phyloP scores from a whole-genome alignment of 1,284 basidiomycete species.

The Cryptococcus wingfieldii region DNA sequence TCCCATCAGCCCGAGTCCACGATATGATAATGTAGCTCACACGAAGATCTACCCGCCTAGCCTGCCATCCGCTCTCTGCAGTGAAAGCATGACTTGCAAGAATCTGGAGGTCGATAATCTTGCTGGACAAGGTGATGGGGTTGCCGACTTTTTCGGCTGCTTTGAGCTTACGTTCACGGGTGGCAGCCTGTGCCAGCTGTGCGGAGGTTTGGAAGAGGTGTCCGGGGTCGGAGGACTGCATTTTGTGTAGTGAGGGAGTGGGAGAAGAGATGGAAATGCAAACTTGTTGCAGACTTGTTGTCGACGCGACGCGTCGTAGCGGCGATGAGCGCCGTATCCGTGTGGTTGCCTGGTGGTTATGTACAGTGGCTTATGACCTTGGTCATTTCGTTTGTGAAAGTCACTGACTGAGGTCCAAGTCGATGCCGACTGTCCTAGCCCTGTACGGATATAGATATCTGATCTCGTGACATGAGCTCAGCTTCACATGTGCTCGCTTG shows the following conservation, averaged over 20 bases:
- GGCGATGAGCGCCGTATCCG: no score
- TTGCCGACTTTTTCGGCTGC: slow-evolving; percentile 65
- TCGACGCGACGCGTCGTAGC: no score
- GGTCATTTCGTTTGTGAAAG: no score
- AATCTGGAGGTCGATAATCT: slow-evolving; percentile 67
- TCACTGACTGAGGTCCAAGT: no score
- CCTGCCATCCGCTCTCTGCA: slow-evolving; percentile 74
- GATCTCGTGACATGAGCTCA: no score
- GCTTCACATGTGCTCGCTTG: no score
- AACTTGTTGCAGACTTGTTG: no score
- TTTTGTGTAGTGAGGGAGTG: slow-evolving; percentile 13
- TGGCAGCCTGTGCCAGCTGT: slow-evolving; percentile 64
- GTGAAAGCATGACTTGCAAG: slow-evolving; percentile 68
- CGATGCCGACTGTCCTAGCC: no score
- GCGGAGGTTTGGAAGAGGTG: slow-evolving; percentile 67
- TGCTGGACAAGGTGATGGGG: slow-evolving; percentile 70
- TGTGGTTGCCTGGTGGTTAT: no score
- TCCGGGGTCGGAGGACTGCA: slow-evolving; percentile 51
- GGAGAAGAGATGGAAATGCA: neutral
- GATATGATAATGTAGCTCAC: slow-evolving; percentile 50
- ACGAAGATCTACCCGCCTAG: slow-evolving; percentile 68
- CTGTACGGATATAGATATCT: no score
- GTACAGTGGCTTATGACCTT: no score
- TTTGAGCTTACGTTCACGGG: slow-evolving; percentile 66
- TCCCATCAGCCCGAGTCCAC: neutral